phyloP scores from a whole-genome alignment of 1,284 basidiomycete genomes.

The Pseudozyma pruni region DNA sequence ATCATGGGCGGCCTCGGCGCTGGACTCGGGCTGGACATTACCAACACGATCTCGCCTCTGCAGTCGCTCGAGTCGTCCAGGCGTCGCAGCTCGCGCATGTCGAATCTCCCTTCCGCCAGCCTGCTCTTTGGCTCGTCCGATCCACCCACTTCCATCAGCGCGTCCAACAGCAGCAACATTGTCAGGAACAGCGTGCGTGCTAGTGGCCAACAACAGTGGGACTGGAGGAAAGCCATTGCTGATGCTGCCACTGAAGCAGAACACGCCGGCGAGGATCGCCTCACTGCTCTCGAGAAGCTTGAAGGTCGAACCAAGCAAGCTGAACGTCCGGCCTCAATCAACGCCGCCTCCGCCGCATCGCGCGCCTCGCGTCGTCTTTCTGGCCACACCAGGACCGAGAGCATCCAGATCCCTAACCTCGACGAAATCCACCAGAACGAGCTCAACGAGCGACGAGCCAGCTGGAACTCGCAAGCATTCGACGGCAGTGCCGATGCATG shows the following conservation, averaged over 20 bases:
- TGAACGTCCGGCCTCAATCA: constrained; percentile 11
- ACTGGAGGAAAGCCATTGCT: constrained; percentile 40
- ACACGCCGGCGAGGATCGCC: constrained; percentile 43
- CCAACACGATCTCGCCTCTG: constrained; percentile 7
- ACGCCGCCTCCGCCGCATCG: background rate
- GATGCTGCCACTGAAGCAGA: constrained; percentile 22
- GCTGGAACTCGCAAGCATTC: constrained; percentile 37
- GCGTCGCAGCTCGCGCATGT: constrained; percentile 52
- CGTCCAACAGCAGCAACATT: background rate
- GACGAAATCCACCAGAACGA: constrained; percentile 58
- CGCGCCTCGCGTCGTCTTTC: constrained; percentile 44
- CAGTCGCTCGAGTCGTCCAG: constrained; percentile 20
- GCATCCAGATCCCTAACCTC: constrained; percentile 59
- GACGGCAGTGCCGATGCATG: constrained; percentile 11
- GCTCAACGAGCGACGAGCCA: constrained; percentile 43
- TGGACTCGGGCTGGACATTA: constrained; percentile 46
- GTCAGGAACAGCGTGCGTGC: constrained; percentile 10
- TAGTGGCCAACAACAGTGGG: constrained; percentile 41
- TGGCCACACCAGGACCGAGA: constrained; percentile 47
- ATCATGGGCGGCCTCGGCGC: constrained; percentile 61
- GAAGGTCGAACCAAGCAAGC: constrained; percentile 34
- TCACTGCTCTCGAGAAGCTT: constrained; percentile 62
- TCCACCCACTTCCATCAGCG: background rate
- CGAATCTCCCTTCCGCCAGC: constrained; percentile 50
- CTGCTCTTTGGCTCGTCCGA: constrained; percentile 47